Evolutionary conservation across 257 asterid genomes (phyloP).

Genomic region (Solanum etuberosum): DNA sequence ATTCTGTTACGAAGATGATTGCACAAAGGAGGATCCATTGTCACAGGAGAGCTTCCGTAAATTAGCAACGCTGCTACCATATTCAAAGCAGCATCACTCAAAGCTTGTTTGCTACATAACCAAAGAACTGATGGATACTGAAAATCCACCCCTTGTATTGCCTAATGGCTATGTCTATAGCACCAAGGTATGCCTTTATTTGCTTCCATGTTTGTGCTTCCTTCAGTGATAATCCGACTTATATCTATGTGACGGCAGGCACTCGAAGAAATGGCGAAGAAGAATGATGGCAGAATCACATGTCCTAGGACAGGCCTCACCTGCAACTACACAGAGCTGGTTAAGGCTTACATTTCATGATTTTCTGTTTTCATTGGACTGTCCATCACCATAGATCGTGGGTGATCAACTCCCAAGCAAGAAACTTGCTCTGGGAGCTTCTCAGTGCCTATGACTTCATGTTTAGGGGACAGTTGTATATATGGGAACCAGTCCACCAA

Average conservation of each 20-base stretch:
- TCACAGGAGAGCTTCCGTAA: slow-evolving; percentile 95
- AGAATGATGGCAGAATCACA: slow-evolving; percentile 62
- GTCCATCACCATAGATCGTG: neutral
- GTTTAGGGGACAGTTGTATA: neutral
- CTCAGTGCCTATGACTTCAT: neutral
- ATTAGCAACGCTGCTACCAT: slow-evolving; percentile 80
- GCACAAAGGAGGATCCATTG: slow-evolving; percentile 96
- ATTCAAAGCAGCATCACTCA: slow-evolving; percentile 95
- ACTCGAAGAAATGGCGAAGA: slow-evolving; percentile 84
- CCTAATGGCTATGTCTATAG: slow-evolving; percentile 98
- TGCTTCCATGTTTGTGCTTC: neutral
- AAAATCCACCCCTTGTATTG: slow-evolving; percentile 94
- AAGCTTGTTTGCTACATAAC: slow-evolving; percentile 89
- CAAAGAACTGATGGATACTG: slow-evolving; percentile 91
- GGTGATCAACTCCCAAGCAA: neutral
- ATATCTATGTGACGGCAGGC: slow-evolving; percentile 35
- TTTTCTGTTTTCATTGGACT: neutral
- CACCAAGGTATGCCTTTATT: slow-evolving; percentile 57
- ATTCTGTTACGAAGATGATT: slow-evolving; percentile 84
- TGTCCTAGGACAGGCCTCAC: slow-evolving; percentile 78
- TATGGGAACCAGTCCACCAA: neutral
- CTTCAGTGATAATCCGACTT: neutral
- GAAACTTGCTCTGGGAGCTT: neutral
- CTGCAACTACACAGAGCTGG: slow-evolving; percentile 57
- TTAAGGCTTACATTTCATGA: slow-evolving; percentile 79